These are phyloP conservation scores for Fusarium marasasianum DNA, from an alignment of 2,329 filamentous ascomycete species.

Conservation along the genomic window DNA sequence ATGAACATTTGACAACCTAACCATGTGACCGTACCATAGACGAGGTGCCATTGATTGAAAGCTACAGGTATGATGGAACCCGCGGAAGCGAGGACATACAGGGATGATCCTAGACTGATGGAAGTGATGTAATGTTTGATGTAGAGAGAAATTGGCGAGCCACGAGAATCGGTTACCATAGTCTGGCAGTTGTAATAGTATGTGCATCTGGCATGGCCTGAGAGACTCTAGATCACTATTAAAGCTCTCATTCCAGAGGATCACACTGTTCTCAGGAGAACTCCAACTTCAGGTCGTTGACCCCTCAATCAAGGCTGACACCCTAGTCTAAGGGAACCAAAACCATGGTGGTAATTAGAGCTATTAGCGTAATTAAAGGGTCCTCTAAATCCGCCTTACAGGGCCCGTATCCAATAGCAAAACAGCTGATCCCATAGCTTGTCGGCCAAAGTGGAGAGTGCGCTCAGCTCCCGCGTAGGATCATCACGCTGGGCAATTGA, in stretches of 20 bases:
- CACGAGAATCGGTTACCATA: background rate
- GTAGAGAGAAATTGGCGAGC: background rate
- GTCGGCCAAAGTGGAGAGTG: constrained; percentile 19
- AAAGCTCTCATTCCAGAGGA: background rate
- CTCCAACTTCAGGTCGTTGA: background rate
- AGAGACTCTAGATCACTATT: background rate
- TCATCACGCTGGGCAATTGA: constrained; percentile 22
- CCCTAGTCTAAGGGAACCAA: constrained; percentile 1
- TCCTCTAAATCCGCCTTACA: constrained; percentile 27
- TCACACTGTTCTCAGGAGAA: background rate
- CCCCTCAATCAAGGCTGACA: constrained; percentile 31
- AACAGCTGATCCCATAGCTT: constrained; percentile 5
- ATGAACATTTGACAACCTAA: background rate
- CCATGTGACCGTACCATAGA: background rate
- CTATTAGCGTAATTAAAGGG: constrained; percentile 36
- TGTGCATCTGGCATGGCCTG: background rate
- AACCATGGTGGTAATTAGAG: constrained; percentile 24
- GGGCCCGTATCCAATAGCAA: constrained; percentile 22
- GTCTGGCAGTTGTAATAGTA: background rate
- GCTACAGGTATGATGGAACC: constrained; percentile 5
- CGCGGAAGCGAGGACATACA: constrained; percentile 8
- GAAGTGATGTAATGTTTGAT: constrained; percentile 18
- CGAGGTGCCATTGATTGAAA: background rate
- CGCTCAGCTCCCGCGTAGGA: constrained; percentile 20
- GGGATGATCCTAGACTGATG: constrained; percentile 16